Base-by-base conservation (phyloP, 176 grass and related monocot species). In the Aegilops tauschii region DNA sequence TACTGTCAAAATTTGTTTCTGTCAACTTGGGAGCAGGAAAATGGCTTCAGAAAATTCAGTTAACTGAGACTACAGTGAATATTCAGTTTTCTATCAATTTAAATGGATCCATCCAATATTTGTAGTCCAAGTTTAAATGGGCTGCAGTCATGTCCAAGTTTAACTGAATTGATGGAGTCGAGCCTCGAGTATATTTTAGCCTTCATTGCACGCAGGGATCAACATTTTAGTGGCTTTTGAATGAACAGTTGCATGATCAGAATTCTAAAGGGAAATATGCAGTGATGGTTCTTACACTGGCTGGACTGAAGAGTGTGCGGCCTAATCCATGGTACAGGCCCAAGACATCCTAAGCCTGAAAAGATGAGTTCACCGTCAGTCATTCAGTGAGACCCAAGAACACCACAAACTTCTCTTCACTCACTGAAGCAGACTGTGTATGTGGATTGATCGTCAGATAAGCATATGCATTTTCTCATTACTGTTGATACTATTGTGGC, bases 271-370 rank as follows among this genome's bases (percentile, higher is more conserved):
- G 35, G 18, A 81, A 28, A 5, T 40, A 9, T 4, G 32, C 32
- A 4, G 32, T 34, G 32, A 34, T 34, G 32, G 32, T 34, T 12
- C 93, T 87, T 93, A 98, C 93, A 82, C 90, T 98, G 39, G 90
- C 91, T 84, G 91, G 90, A 52, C 66, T 92, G 75, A 95, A 90
- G 39, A 95, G 76, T 13, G 96, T 98, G 6, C 92, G 90, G 32
- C 90, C 84, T 36, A 95, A 34, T 65, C 96, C 96, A 65, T 91
- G 88, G 87, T 98, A 92, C 36, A 96, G 82, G 21, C 93, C 93
- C 77, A 98, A 75, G 36, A 85, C 65, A 49, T 87, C 56, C 88
- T 96, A 98, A 47, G 87, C 96, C 96, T 98, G 90, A 83, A 87
- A 91, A 10, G 45, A 54, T 37, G 47, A 37, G 40, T 16, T 16